Evolutionary conservation across 352 stramenopile species (phyloP).

Genomic region (Thalassiosira livingstoniorum): DNA sequence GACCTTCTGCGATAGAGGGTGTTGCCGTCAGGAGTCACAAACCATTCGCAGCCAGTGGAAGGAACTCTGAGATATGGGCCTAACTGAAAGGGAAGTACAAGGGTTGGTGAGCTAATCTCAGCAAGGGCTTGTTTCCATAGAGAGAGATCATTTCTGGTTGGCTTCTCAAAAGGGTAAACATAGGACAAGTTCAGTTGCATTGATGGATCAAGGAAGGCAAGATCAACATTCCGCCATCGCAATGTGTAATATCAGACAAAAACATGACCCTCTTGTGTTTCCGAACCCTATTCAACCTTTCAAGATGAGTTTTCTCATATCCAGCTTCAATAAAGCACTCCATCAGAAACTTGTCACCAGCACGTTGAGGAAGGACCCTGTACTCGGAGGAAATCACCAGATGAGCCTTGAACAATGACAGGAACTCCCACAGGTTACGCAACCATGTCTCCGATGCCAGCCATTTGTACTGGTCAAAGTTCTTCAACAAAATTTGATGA

Average conservation of each 20-base stretch:
- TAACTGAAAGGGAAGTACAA: too few relatives aligned
- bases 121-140: too few relatives aligned
- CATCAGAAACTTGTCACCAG: background rate
- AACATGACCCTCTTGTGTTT: background rate
- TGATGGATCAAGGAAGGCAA: background rate
- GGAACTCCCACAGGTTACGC: slow-evolving; percentile 8
- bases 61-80: too few relatives aligned
- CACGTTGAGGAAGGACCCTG: background rate
- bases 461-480: background rate
- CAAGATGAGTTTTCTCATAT: background rate
- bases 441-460: too few relatives aligned
- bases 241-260: background rate
- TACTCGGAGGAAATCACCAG: background rate
- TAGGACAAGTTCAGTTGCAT: background rate
- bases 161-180: background rate
- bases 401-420: background rate
- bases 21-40: too few relatives aligned
- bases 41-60: too few relatives aligned
- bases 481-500: background rate
- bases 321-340: background rate
- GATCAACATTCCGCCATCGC: background rate
- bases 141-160: slow-evolving; percentile 3
- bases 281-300: background rate
- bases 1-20: too few relatives aligned
- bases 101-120: too few relatives aligned